These are phyloP conservation scores for Pharus latifolius DNA, from an alignment of 176 grass and related monocot species.

Conservation along the genomic window DNA sequence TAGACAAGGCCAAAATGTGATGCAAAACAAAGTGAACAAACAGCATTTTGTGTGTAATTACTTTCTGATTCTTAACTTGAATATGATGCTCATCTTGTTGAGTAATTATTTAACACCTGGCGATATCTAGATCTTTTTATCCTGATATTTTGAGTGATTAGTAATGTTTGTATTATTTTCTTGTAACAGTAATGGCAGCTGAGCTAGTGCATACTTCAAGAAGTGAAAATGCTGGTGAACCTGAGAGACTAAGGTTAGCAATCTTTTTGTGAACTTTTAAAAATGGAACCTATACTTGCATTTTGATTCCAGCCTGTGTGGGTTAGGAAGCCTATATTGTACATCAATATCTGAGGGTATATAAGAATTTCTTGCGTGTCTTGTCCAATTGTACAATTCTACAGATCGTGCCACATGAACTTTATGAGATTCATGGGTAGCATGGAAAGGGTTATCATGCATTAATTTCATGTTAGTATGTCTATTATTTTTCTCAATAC, in stretches of 20 bases:
- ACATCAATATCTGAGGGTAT: too few relatives aligned
- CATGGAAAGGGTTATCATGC: too few relatives aligned
- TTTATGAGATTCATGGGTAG: too few relatives aligned
- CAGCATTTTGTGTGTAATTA: background rate
- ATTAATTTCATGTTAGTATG: too few relatives aligned
- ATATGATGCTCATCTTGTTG: background rate
- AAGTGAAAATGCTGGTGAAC: conserved; percentile 56
- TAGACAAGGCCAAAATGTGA: background rate
- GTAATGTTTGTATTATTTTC: background rate
- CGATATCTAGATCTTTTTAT: background rate
- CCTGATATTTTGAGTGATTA: background rate
- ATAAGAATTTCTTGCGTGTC: too few relatives aligned
- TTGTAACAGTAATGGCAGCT: conserved; percentile 67
- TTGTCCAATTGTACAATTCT: too few relatives aligned
- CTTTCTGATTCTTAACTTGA: background rate
- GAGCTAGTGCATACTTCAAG: conserved; percentile 55
- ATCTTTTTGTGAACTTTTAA: too few relatives aligned
- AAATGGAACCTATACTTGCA: too few relatives aligned
- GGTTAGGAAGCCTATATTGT: too few relatives aligned
- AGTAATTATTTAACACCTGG: background rate
- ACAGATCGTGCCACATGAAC: too few relatives aligned
- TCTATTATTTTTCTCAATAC: too few relatives aligned
- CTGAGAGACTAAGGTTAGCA: conserved; percentile 91
- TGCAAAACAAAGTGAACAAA: background rate
- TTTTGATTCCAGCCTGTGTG: too few relatives aligned